phyloP scores from a whole-genome alignment of 2,329 filamentous ascomycete species.

The Lachnum nothofagi region DNA sequence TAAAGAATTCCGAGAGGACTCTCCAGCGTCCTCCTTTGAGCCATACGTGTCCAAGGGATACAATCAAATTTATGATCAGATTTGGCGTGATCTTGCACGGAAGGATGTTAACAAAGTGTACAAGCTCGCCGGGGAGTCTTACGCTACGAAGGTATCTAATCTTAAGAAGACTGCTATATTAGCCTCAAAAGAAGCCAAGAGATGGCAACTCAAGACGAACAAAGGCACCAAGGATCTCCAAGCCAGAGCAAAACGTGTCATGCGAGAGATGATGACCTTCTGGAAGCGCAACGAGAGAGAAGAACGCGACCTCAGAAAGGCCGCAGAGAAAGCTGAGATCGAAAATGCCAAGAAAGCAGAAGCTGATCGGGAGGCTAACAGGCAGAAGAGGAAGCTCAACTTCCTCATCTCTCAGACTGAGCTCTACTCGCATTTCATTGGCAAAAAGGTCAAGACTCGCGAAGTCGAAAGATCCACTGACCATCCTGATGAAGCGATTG shows the following conservation, averaged over 20 bases:
- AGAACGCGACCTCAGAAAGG: slow-evolving; percentile 87
- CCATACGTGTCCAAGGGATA: slow-evolving; percentile 83
- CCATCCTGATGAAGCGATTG: slow-evolving; percentile 63
- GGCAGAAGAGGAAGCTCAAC: slow-evolving; percentile 97
- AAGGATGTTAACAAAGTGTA: slow-evolving; percentile 92
- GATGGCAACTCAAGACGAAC: slow-evolving; percentile 96
- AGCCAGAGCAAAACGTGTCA: slow-evolving; percentile 91
- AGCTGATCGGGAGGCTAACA: slow-evolving; percentile 92
- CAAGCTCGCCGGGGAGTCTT: slow-evolving; percentile 80
- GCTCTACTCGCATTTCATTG: slow-evolving; percentile 98
- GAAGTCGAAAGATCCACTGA: slow-evolving; percentile 89
- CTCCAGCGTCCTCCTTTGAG: slow-evolving; percentile 31
- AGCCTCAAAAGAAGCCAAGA: slow-evolving; percentile 91
- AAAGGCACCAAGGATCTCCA: slow-evolving; percentile 98
- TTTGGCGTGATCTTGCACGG: slow-evolving; percentile 88
- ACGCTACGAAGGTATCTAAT: slow-evolving; percentile 86
- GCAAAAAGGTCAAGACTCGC: slow-evolving; percentile 97
- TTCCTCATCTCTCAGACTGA: slow-evolving; percentile 99
- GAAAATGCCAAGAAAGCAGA: slow-evolving; percentile 96
- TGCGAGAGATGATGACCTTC: slow-evolving; percentile 99
- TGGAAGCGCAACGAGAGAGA: slow-evolving; percentile 99
- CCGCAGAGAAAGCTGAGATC: slow-evolving; percentile 90
- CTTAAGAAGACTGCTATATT: slow-evolving; percentile 95
- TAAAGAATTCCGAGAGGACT: slow-evolving; percentile 41
- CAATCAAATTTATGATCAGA: slow-evolving; percentile 95